Conservation (phyloP, 768 basidiomycete species). For the Dendrothele bispora region DNA sequence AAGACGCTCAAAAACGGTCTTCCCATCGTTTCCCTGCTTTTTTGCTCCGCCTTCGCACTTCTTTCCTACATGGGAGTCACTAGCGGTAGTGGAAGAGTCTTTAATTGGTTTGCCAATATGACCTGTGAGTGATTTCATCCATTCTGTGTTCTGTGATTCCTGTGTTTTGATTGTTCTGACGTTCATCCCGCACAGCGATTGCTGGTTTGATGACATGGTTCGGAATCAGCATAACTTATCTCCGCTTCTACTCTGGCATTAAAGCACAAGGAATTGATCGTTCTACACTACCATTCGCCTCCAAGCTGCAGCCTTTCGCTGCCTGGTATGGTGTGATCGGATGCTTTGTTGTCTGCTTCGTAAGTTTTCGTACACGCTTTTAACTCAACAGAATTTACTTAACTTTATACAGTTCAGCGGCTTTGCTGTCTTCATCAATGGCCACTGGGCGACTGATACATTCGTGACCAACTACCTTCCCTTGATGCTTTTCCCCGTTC, state of each 20-base stretch:
- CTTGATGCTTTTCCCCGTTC: slow-evolving; percentile 66
- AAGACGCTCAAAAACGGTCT: slow-evolving; percentile 71
- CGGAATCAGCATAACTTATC: slow-evolving; percentile 71
- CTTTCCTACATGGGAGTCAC: slow-evolving; percentile 84
- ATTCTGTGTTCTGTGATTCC: slow-evolving; percentile 48
- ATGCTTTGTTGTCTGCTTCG: slow-evolving; percentile 58
- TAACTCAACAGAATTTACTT: not conserved
- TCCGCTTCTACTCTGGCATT: slow-evolving; percentile 84
- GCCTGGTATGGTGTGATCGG: slow-evolving; percentile 55
- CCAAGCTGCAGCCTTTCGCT: slow-evolving; percentile 69
- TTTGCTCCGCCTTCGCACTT: slow-evolving; percentile 63
- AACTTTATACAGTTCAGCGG: slow-evolving; percentile 41
- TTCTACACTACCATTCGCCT: slow-evolving; percentile 65
- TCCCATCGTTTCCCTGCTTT: slow-evolving; percentile 71
- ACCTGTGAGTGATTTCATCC: slow-evolving; percentile 42
- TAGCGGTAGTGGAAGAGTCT: slow-evolving; percentile 68
- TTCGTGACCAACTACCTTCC: slow-evolving; percentile 88
- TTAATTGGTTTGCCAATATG: slow-evolving; percentile 80
- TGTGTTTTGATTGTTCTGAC: slow-evolving; percentile 46
- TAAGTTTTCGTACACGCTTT: slow-evolving; percentile 32
- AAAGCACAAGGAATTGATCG: slow-evolving; percentile 80
- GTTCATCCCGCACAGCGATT: slow-evolving; percentile 18
- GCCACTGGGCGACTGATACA: slow-evolving; percentile 53
- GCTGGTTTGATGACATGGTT: slow-evolving; percentile 81
- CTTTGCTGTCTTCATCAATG: slow-evolving; percentile 52